Evolutionary conservation across 805 yeast species (phyloP).

Genomic region (Lipomyces mesembrius): DNA sequence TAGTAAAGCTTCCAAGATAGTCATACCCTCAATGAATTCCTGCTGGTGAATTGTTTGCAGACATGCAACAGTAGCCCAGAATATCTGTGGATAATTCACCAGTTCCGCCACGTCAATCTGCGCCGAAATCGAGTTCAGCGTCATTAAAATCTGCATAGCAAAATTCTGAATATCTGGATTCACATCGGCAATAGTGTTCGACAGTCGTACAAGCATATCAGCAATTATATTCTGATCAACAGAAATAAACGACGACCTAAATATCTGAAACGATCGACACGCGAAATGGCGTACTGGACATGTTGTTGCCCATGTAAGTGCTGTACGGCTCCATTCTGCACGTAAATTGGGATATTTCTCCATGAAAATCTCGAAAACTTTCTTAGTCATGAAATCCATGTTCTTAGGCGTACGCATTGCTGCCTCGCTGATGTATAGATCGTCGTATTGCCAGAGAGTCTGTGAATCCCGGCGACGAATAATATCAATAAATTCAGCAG

Average conservation of each 20-base stretch:
- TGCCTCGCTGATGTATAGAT: slow-evolving; percentile 70
- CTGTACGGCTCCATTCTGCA: slow-evolving; percentile 80
- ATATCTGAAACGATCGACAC: slow-evolving; percentile 92
- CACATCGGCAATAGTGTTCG: slow-evolving; percentile 91
- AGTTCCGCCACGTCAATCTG: slow-evolving; percentile 78
- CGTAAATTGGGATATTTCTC: slow-evolving; percentile 58
- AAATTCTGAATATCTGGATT: slow-evolving; percentile 92
- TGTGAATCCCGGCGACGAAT: slow-evolving; percentile 59
- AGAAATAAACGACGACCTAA: slow-evolving; percentile 78
- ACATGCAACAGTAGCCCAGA: slow-evolving; percentile 95
- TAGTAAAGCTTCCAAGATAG: slow-evolving; percentile 79
- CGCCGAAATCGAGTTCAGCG: slow-evolving; percentile 88
- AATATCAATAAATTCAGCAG: slow-evolving; percentile 60
- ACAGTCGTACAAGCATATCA: slow-evolving; percentile 90
- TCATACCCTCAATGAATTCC: slow-evolving; percentile 85
- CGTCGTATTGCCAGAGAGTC: slow-evolving; percentile 83
- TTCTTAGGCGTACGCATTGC: slow-evolving; percentile 84
- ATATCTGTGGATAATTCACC: slow-evolving; percentile 87
- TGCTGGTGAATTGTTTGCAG: slow-evolving; percentile 87
- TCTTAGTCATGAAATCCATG: slow-evolving; percentile 76
- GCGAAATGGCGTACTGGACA: slow-evolving; percentile 98
- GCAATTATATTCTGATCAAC: slow-evolving; percentile 86
- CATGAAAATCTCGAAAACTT: slow-evolving; percentile 61
- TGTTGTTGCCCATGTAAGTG: slow-evolving; percentile 93
- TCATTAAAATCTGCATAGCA: slow-evolving; percentile 96